These are phyloP conservation scores for Starmera amethionina DNA, from an alignment of 805 yeast genomes.

Conservation along the genomic window DNA sequence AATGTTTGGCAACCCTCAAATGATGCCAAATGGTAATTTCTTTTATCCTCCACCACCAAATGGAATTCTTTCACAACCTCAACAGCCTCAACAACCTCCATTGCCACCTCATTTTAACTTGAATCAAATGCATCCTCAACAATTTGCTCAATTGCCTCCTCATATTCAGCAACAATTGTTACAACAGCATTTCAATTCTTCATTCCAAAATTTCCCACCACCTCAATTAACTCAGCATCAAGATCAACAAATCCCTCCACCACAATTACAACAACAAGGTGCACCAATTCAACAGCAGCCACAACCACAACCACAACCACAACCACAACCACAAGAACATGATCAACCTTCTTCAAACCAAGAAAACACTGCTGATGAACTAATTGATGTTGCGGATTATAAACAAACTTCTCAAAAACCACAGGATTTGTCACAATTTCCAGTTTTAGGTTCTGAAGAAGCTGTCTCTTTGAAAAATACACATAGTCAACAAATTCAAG, in stretches of 20 bases:
- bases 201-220: constrained; percentile 11
- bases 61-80: constrained; percentile 20
- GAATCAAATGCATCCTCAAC: constrained; percentile 14
- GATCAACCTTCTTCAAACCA: constrained; percentile 14
- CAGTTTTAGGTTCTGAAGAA: constrained; percentile 42
- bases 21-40: constrained; percentile 12
- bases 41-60: constrained; percentile 11
- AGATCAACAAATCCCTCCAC: constrained; percentile 13
- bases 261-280: constrained; percentile 9
- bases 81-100: constrained; percentile 8
- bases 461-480: constrained; percentile 10
- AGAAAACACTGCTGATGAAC: constrained; percentile 7
- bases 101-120: constrained; percentile 15
- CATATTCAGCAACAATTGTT: constrained; percentile 20
- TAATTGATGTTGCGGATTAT: constrained; percentile 1
- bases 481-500: constrained; percentile 8
- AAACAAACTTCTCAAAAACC: background rate
- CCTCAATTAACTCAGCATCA: constrained; percentile 6
- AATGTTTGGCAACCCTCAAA: constrained; percentile 4
- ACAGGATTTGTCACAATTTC: constrained; percentile 37
- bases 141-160: constrained; percentile 18
- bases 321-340: background rate
- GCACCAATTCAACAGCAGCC: constrained; percentile 1
- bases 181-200: constrained; percentile 4
- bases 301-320: too few species aligned